These are phyloP conservation scores for Trichoderma gracile DNA, from an alignment of 2,329 filamentous ascomycete genomes.

Conservation along the genomic window DNA sequence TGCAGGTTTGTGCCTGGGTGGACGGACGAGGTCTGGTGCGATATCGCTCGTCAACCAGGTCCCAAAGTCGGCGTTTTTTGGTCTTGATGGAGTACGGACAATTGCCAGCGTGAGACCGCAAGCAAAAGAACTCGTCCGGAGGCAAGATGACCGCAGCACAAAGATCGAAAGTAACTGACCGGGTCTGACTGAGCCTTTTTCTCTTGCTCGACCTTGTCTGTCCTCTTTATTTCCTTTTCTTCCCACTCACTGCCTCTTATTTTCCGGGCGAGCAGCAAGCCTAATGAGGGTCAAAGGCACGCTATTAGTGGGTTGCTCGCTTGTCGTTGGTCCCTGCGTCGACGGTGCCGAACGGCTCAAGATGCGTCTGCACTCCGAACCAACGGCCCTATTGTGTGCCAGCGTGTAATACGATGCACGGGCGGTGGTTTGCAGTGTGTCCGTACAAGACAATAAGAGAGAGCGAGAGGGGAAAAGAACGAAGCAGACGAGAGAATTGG, in stretches of 20 bases:
- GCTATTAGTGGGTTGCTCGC: slow-evolving; percentile 8
- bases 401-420: not conserved
- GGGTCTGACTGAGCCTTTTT: not conserved
- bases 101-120: not conserved
- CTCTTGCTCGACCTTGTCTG: not conserved
- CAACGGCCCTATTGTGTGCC: not conserved
- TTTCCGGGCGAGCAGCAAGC: not conserved
- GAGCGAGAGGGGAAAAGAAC: not conserved
- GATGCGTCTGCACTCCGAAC: not conserved
- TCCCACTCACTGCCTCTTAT: not conserved
- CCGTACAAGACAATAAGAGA: not conserved
- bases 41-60: not conserved
- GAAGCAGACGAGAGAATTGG: not conserved
- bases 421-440: too few species aligned
- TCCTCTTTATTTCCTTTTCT: not conserved
- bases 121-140: not conserved
- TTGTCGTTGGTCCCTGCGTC: slow-evolving; percentile 13
- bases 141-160: not conserved
- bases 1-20: not conserved
- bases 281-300: not conserved
- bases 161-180: not conserved
- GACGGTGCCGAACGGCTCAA: slow-evolving; percentile 1
- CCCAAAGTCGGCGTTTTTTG: not conserved
- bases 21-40: not conserved
- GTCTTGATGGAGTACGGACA: not conserved